These are phyloP conservation scores for Hyaloscypha finlandica DNA, from an alignment of 495 filamentous ascomycete genomes.

Conservation along the genomic window DNA sequence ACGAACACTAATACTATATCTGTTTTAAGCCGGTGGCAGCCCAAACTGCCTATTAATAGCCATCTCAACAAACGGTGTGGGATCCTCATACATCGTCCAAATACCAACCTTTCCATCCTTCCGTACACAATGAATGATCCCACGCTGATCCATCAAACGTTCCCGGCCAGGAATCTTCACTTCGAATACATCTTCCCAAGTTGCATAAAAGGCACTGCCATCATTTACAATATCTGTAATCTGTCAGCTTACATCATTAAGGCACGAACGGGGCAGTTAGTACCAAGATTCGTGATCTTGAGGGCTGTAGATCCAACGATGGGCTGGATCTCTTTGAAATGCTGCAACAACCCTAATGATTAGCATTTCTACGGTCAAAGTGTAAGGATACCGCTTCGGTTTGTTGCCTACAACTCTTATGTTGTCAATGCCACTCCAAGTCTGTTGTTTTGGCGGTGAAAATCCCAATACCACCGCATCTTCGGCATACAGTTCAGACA, in stretches of 20 bases:
- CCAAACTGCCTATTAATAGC: conserved; percentile 11
- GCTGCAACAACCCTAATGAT: conserved; percentile 4
- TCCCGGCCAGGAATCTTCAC: conserved; percentile 17
- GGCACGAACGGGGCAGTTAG: neutral
- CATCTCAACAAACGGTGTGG: conserved; percentile 20
- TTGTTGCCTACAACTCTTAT: conserved; percentile 19
- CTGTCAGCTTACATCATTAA: neutral
- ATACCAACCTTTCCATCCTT: conserved; percentile 15
- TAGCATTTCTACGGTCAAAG: conserved; percentile 1
- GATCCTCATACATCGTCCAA: conserved; percentile 24
- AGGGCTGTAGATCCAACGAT: conserved; percentile 10
- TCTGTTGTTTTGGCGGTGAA: conserved; percentile 18
- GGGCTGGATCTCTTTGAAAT: conserved; percentile 14
- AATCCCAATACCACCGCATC: conserved; percentile 12
- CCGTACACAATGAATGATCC: conserved; percentile 15
- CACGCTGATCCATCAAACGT: conserved; percentile 1
- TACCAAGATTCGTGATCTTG: conserved; percentile 18
- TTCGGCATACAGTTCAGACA: conserved; percentile 16
- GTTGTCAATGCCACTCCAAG: conserved; percentile 14
- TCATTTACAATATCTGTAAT: conserved; percentile 15
- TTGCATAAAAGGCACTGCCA: conserved; percentile 15
- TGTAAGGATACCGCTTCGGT: neutral
- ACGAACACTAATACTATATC: no score
- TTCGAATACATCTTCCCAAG: conserved; percentile 12
- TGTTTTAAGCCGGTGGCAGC: no score